Evolutionary conservation across 163 green algal species (phyloP), one percentile per base, ranked within the genome.

Genomic region (Scenedesmus sp.): DNA sequence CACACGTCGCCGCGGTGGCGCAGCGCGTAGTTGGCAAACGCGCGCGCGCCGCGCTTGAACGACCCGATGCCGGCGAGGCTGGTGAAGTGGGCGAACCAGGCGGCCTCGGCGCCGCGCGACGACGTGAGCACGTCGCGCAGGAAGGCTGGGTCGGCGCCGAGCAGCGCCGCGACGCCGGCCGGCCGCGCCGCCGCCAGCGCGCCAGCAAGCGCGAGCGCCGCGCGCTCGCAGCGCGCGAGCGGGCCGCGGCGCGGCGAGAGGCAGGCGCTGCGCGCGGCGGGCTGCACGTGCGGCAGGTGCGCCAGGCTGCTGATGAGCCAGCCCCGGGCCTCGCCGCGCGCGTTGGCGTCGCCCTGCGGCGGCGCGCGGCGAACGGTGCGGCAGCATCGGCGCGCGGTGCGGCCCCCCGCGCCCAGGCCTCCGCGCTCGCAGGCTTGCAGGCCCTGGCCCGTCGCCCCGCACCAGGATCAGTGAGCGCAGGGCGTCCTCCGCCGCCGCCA

Each of bases 21-120:
- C n/a, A 91, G 83, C 0, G 79, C 63, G 34, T 84, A 91, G 51
- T 83, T 80, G 14, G 84, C 84, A 1, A 91, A 83, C 15, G 84
- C 87, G 6, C 47, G 48, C 0, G 87, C 85, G 11, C 84, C 87
- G 63, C 60, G 83, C 67, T 83, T 80, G 84, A 89, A 89, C 31
- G 48, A 20, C 26, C 71, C 54, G 53, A 85, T 76, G 62, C 87
- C 84, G 1, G 78, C 62, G 62, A 87, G 80, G 0, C 33, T 71
- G 6, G 39, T 15, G 72, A 89, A 89, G 50, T 87, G 79, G 20
- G 58, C 77, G 70, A 91, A 91, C 87, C 87, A 91, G 31, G 51
- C 57, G 15, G 22, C 47, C 7, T 36, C n/a, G 14, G 18, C 60
- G 24, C 42, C 33, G 9, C 20, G 26, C 6, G 39, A 54, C 22